Percentiles rank a stretch among this genome's conserved stretches.
phyloP scores from a whole-genome alignment of 2,329 filamentous ascomycete genomes.

The Neoascochyta sp. region DNA sequence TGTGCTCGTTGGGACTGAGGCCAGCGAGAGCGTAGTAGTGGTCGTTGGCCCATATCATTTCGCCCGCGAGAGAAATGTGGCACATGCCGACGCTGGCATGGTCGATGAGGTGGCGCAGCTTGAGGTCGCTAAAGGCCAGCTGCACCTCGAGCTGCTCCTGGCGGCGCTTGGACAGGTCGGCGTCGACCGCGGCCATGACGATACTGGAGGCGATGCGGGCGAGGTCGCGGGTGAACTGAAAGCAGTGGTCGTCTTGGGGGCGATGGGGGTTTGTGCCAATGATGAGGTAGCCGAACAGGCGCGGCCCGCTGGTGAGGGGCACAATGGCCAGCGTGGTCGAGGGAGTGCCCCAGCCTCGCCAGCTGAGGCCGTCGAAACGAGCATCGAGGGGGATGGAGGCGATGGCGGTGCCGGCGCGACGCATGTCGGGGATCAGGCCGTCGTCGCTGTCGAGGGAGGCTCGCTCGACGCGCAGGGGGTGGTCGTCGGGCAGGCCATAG shows the following conservation, averaged over 20 bases:
- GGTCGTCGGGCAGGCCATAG: slow-evolving; percentile 25
- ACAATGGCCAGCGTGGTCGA: slow-evolving; percentile 25
- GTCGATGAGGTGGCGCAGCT: slow-evolving; percentile 34
- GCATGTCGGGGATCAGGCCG: slow-evolving; percentile 29
- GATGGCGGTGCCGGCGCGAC: slow-evolving; percentile 19
- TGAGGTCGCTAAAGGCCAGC: slow-evolving; percentile 33
- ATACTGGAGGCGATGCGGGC: slow-evolving; percentile 31
- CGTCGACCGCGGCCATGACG: slow-evolving; percentile 20
- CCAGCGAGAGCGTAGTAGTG: slow-evolving; percentile 33
- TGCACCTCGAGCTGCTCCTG: slow-evolving; percentile 34
- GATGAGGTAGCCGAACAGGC: slow-evolving; percentile 29
- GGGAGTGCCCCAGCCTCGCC: slow-evolving; percentile 27
- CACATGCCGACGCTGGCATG: slow-evolving; percentile 37
- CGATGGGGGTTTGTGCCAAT: slow-evolving; percentile 37
- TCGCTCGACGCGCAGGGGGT: slow-evolving; percentile 23
- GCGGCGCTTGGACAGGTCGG: slow-evolving; percentile 18
- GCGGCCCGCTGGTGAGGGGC: slow-evolving; percentile 21
- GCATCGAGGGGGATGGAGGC: slow-evolving; percentile 26
- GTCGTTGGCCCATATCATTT: slow-evolving; percentile 36
- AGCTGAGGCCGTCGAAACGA: slow-evolving; percentile 26
- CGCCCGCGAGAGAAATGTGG: slow-evolving; percentile 27
- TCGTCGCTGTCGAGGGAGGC: slow-evolving; percentile 19
- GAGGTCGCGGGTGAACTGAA: slow-evolving; percentile 34
- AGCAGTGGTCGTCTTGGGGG: slow-evolving; percentile 27
- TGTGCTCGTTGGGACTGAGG: slow-evolving; percentile 13